Percentiles rank a stretch among this genome's conserved stretches.
Conservation (phyloP, 768 basidiomycete species). For the Ramaria rubella region DNA sequence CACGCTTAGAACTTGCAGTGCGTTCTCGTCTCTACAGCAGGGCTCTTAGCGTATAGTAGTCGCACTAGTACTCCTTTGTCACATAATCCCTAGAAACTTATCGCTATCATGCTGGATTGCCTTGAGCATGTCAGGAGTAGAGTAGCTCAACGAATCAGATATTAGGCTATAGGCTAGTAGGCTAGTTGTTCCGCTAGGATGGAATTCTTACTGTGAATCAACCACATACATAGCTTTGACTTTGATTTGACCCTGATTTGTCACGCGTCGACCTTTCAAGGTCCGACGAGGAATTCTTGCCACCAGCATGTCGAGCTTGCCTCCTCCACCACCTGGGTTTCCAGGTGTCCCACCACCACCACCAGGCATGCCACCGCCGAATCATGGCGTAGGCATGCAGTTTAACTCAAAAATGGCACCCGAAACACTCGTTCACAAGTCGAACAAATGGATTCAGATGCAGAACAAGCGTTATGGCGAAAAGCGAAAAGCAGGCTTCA, state of each 20-base stretch:
- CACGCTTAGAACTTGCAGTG: too few species aligned
- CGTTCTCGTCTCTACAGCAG: too few species aligned
- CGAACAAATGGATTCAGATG: slow-evolving; percentile 94
- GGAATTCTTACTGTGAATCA: too few species aligned
- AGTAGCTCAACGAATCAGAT: too few species aligned
- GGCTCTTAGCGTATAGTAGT: too few species aligned
- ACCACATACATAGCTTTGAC: too few species aligned
- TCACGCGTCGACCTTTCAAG: background rate
- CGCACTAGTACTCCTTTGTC: too few species aligned
- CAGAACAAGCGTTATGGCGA: slow-evolving; percentile 89
- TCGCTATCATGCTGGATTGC: too few species aligned
- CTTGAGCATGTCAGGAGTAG: too few species aligned
- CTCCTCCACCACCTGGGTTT: slow-evolving; percentile 24
- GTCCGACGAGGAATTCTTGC: slow-evolving; percentile 6
- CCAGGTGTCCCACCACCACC: slow-evolving; percentile 27
- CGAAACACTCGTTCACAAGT: slow-evolving; percentile 81
- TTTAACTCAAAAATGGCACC: slow-evolving; percentile 36
- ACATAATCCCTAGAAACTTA: too few species aligned
- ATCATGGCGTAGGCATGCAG: background rate
- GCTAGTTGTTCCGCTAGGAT: too few species aligned
- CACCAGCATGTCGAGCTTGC: slow-evolving; percentile 10
- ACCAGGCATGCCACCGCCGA: slow-evolving; percentile 22
- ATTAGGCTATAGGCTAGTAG: too few species aligned
- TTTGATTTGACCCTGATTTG: background rate
- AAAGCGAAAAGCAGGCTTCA: slow-evolving; percentile 81